Base-by-base conservation (phyloP, 306 rosid genomes). In the Trifolium dubium region DNA sequence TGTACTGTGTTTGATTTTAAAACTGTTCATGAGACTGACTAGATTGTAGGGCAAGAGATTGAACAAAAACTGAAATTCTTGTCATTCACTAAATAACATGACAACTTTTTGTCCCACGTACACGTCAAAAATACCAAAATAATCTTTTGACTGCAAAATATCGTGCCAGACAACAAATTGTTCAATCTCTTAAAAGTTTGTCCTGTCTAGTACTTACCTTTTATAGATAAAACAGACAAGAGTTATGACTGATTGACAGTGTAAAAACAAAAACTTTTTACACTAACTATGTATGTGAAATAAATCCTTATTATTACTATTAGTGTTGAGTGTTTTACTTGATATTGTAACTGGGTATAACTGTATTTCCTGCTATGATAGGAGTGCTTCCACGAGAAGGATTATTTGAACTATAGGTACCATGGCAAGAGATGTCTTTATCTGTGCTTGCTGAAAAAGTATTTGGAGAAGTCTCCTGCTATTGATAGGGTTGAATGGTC, bases 381-480 rank as follows among this genome's bases (percentile, higher is more conserved):
- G 99, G 97, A 88, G 76, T 88, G 96, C 80, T 91, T 94, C 75
- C 92, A 77, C 4, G 97, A 89, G 91, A 94, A 94, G 79, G 98
- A 94, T 74, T 94, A 94, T 83, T 83, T 94, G 72, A 94, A 94
- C 85, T 85, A 92, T 69, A 83, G 97, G 49, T 94, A 94, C 71
- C 89, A 91, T 76, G 96, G 86, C 15, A 94, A 91, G 83, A 86
- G 97, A 77, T 89, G 93, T 66, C 86, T 88, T 64, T 94, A 94
- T 84, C 94, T 94, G 5, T 86, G 95, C 80, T 71, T 89, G 79
- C 81, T 94, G 29, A 91, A 88, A 54, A 91, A 79, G 76, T 83
- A 87, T 82, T 72, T 94, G 88, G 84, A 77, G 74, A 79, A 79
- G 5, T 89, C 88, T 79, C 66, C 88, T 13, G 79, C 84, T 65